Base-by-base conservation (phyloP, 2,329 filamentous ascomycete genomes). In the Chaetomiaceae sp. region DNA sequence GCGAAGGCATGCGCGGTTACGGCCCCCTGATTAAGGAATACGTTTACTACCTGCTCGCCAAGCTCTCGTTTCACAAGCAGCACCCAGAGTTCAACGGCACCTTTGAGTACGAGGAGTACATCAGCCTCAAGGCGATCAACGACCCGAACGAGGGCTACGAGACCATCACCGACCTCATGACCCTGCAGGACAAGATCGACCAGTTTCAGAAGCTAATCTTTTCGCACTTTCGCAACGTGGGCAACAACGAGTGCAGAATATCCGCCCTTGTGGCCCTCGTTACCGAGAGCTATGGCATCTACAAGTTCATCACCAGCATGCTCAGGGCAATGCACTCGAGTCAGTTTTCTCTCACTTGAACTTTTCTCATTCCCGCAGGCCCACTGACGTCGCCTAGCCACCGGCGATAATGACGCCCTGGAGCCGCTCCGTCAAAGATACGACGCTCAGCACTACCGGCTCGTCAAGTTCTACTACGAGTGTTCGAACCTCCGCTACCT, bases 271-370 rank as follows among this genome's bases (percentile, higher is more conserved):
- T 97, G 19, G 89, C 91, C 2, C 74, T 99, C 38, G 93, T 99
- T 3, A 89, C 96, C 67, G 93, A 99, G 74, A 97, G 90, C 67
- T 99, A 97, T 70, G 93, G 93, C 42, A 97, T 99, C 61, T 99
- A 99, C 77, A 97, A 97, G 71, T 99, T 99, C 68, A 91, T 96
- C 58, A 99, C 93, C 0, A 99, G 93, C 85, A 99, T 99, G 93
- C 73, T 99, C 55, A 83, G 93, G 50, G 93, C 93, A 14, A 96
- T 99, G 91, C 92, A 99, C 68, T 92, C 88, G 3, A 90, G 87
- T 91, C 75, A 65, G 85, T 72, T 25, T 12, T 12, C n/a, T 34
- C 33, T 42, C 17, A 21, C 17, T 20, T 6, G 4, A 7, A 12
- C 9, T 6, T 9, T 19, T 8, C 21, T 25, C 5, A 31, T 13